Percentiles rank a stretch among this genome's conserved stretches.
Evolutionary conservation across 345 rosid species (phyloP).

Genomic region (Arabidopsis suecica): DNA sequence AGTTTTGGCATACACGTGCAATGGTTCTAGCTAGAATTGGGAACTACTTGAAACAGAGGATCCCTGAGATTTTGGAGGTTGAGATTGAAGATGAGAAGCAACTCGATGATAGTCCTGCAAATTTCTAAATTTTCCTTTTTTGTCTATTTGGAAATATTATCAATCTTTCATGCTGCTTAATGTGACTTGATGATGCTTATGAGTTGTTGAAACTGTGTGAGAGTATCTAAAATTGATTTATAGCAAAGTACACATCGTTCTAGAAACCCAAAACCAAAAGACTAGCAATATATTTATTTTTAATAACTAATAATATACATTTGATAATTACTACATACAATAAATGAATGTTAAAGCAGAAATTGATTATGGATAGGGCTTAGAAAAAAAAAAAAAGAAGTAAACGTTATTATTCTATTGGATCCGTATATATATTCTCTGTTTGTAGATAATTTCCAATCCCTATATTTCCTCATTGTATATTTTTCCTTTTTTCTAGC

Average conservation of each 20-base stretch:
- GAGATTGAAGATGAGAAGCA: slow-evolving; percentile 90
- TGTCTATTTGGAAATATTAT: slow-evolving; percentile 18
- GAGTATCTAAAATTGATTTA: not conserved
- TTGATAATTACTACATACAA: too few species aligned
- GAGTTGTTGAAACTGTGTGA: not conserved
- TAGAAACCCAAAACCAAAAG: not conserved
- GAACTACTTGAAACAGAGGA: slow-evolving; percentile 88
- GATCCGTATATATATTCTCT: too few species aligned
- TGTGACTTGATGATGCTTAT: slow-evolving; percentile 11
- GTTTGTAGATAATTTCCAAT: too few species aligned
- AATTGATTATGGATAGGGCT: too few species aligned
- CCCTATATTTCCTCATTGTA: too few species aligned
- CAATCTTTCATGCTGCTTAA: not conserved
- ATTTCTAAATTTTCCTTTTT: slow-evolving; percentile 47
- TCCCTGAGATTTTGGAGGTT: slow-evolving; percentile 95
- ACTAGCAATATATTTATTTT: not conserved
- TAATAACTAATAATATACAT: not conserved
- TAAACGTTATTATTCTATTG: too few species aligned
- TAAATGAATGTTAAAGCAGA: too few species aligned
- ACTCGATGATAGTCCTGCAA: slow-evolving; percentile 90
- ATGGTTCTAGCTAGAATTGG: slow-evolving; percentile 79
- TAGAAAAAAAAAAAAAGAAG: too few species aligned
- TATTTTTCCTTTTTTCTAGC: too few species aligned
- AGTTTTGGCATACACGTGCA: slow-evolving; percentile 92
- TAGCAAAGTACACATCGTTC: not conserved